A percentile compares a stretch with the other conserved stretches of the same genome.
These are phyloP conservation scores for Acacia confusa DNA, from an alignment of 306 rosid genomes.

Conservation along the genomic window DNA sequence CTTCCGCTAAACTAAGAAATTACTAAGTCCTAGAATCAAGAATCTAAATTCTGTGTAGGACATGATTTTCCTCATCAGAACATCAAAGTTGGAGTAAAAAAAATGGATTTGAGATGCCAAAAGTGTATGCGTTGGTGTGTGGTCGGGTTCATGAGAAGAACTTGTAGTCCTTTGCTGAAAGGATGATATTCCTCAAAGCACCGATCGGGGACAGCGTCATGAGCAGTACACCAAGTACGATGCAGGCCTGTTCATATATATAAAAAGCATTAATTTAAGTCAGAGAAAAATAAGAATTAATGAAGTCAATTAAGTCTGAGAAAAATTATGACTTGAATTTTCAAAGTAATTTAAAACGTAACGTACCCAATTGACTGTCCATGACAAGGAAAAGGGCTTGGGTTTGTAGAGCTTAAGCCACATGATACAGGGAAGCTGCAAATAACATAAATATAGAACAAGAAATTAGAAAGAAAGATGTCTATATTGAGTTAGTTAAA, in stretches of 20 bases:
- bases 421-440: conserved; percentile 82
- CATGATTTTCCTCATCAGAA: too few species aligned
- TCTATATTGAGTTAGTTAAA: too few species aligned
- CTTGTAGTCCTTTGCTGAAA: conserved; percentile 48
- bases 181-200: too few species aligned
- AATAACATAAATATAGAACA: neutral
- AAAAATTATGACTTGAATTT: neutral
- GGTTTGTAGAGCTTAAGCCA: conserved; percentile 76
- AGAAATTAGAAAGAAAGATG: too few species aligned
- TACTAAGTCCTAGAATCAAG: too few species aligned
- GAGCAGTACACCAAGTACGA: conserved; percentile 56
- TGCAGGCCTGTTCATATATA: conserved; percentile 48
- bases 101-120: neutral
- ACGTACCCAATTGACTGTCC: conserved; percentile 72
- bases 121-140: too few species aligned
- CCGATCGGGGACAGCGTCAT: conserved; percentile 75
- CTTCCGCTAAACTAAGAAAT: too few species aligned
- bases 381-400: conserved; percentile 55
- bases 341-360: neutral
- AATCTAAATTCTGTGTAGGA: too few species aligned
- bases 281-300: neutral
- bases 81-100: neutral
- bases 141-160: conserved; percentile 62
- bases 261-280: neutral
- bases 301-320: neutral